Evolutionary conservation across 805 yeast species (phyloP).

Genomic region (Metschnikowia arizonensis): DNA sequence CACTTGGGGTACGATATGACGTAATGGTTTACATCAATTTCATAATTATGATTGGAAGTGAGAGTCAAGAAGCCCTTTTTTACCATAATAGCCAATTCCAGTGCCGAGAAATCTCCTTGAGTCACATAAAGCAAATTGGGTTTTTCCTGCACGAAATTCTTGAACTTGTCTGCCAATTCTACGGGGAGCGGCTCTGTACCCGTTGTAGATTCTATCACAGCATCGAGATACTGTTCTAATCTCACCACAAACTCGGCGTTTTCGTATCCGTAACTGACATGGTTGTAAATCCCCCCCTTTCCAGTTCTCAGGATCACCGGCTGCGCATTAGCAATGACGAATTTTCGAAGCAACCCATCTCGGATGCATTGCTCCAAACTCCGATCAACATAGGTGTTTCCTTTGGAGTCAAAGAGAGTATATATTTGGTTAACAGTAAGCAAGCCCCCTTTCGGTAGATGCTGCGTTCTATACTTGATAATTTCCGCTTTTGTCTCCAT

Average conservation of each 20-base stretch:
- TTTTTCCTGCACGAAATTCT: constrained; percentile 19
- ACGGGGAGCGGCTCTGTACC: constrained; percentile 11
- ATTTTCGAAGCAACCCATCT: constrained; percentile 35
- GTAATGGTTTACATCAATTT: constrained; percentile 37
- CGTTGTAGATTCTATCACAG: constrained; percentile 16
- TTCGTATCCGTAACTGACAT: constrained; percentile 40
- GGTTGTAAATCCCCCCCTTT: constrained; percentile 17
- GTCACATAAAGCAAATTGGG: constrained; percentile 29
- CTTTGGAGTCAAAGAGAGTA: constrained; percentile 41
- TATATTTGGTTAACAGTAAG: constrained; percentile 47
- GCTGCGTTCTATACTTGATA: constrained; percentile 28
- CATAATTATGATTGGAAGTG: constrained; percentile 42
- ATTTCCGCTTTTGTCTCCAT: constrained; percentile 35
- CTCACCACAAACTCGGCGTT: constrained; percentile 37
- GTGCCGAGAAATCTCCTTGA: constrained; percentile 21
- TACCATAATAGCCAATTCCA: constrained; percentile 32
- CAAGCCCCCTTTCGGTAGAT: constrained; percentile 35
- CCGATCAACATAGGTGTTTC: constrained; percentile 49
- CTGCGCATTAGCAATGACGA: constrained; percentile 41
- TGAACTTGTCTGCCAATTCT: constrained; percentile 22
- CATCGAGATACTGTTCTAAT: constrained; percentile 20
- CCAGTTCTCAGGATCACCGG: constrained; percentile 42
- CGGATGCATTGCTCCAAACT: constrained; percentile 36
- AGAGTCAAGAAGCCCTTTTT: constrained; percentile 42
- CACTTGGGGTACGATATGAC: constrained; percentile 47